Percentiles rank a stretch among this genome's conserved stretches.
These are phyloP conservation scores for Isoetes taiwanensis DNA, from an alignment of 75 land plant genomes.

Conservation along the genomic window DNA sequence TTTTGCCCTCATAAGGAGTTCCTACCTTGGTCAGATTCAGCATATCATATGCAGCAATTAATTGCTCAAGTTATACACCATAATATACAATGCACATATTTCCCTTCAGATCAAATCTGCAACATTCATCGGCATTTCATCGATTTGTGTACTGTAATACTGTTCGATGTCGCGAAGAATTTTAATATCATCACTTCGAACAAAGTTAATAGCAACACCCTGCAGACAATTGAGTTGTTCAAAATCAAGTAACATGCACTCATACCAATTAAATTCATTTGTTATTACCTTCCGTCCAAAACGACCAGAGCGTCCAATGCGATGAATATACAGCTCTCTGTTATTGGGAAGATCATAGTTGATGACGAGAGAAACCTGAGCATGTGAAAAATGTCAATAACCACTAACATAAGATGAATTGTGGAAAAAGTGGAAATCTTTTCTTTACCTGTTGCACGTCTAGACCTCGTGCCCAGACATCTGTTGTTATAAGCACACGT, in stretches of 20 bases:
- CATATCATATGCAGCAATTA: too few species aligned
- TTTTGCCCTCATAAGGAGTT: too few species aligned
- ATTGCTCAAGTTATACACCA: too few species aligned
- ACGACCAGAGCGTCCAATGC: slow-evolving; percentile 79
- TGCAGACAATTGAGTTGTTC: slow-evolving; percentile 8
- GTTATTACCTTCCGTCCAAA: slow-evolving; percentile 69
- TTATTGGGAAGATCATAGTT: slow-evolving; percentile 84
- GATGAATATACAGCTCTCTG: slow-evolving; percentile 73
- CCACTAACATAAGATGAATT: neutral
- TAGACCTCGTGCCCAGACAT: slow-evolving; percentile 85
- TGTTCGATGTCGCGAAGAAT: slow-evolving; percentile 88
- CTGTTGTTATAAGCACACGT: slow-evolving; percentile 75
- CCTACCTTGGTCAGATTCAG: too few species aligned
- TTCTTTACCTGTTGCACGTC: slow-evolving; percentile 69
- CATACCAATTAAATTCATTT: neutral
- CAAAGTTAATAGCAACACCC: slow-evolving; percentile 99
- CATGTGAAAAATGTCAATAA: slow-evolving; percentile 2
- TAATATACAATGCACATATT: too few species aligned
- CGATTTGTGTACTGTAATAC: slow-evolving; percentile 89
- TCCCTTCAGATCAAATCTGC: slow-evolving; percentile 76
- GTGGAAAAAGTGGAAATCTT: neutral
- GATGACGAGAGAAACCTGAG: slow-evolving; percentile 69
- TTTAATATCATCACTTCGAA: slow-evolving; percentile 79
- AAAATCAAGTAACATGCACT: neutral
- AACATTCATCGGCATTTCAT: slow-evolving; percentile 99